Evolutionary conservation across 495 filamentous ascomycete species (phyloP), one percentile per base, ranked within the genome.

Genomic region (Aspergillus asperescens): DNA sequence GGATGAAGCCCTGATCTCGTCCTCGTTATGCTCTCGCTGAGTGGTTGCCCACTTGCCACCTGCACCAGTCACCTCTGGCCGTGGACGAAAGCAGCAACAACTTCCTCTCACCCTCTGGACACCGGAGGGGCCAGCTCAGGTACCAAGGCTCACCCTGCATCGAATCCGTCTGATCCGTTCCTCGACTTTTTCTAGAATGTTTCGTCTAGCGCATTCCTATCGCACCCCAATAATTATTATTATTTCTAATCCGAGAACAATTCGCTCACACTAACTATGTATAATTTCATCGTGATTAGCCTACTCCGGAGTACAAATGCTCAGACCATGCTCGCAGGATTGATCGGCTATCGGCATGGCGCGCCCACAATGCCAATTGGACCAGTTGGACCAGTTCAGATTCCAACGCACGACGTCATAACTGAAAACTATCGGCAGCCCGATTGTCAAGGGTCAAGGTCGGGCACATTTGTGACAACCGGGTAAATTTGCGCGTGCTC

Each of bases 151-250:
- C 48, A 42, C 29, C 38, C 45, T 50, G 54, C 52, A 50, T 60
- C 51, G 50, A 53, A 60, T 50, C 25, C 41, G 37, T 56, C 53
- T 57, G 50, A 47, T 27, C 52, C 55, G 50, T 63, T 63, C n/a
- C 59, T 67, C 45, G 62, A 64, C 32, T 58, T 64, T 56, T 67
- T 67, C 64, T 67, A 64, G 64, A 67, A 50, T 49, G 46, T 27
- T 51, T 66, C 57, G 46, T 56, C 60, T 52, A 44, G 48, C 50
- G 43, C 44, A 44, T 47, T 58, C 2, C 54, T 39, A 37, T 34
- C 15, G 42, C 15, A n/a, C n/a, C 15, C 5, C 19, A 34, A 12
- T 35, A 28, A 12, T 22, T 35, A 4, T 16, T 35, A 9, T 23
- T n/a, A n/a, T n/a, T n/a, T n/a, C n/a, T n/a, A n/a, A n/a, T 15